Conservation (phyloP, 257 asterid species). For the Thymus quinquecostatus region DNA sequence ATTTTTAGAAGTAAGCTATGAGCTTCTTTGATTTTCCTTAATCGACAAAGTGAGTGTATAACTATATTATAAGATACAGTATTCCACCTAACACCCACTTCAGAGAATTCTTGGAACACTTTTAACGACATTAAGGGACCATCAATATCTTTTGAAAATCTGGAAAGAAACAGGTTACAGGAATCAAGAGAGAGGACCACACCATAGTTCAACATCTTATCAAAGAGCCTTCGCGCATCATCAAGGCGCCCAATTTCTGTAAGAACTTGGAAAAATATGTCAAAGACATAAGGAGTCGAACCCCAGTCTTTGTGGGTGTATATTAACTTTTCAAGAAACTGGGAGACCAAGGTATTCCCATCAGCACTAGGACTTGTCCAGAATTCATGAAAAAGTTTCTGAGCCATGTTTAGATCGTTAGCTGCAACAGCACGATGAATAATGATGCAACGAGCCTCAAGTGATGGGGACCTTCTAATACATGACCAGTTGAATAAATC, state of each 20-base stretch:
- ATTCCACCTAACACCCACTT: slow-evolving; percentile 76
- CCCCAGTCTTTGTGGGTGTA: slow-evolving; percentile 95
- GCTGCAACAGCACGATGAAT: slow-evolving; percentile 74
- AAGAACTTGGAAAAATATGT: slow-evolving; percentile 76
- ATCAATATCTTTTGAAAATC: slow-evolving; percentile 45
- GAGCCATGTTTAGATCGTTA: slow-evolving; percentile 52
- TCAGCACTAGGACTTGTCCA: slow-evolving; percentile 51
- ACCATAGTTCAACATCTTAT: slow-evolving; percentile 76
- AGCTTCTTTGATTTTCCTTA: slow-evolving; percentile 70
- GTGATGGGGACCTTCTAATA: slow-evolving; percentile 68
- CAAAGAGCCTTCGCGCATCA: slow-evolving; percentile 67
- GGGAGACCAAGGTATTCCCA: slow-evolving; percentile 45
- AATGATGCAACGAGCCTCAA: slow-evolving; percentile 81
- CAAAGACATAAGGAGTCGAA: slow-evolving; percentile 74
- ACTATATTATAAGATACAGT: slow-evolving; percentile 72
- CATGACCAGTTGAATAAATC: slow-evolving; percentile 80
- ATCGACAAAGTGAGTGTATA: slow-evolving; percentile 69
- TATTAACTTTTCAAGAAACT: slow-evolving; percentile 69
- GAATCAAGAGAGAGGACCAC: slow-evolving; percentile 74
- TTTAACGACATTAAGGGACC: slow-evolving; percentile 54
- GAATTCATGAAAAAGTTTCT: slow-evolving; percentile 51
- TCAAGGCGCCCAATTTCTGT: slow-evolving; percentile 57
- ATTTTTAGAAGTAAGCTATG: slow-evolving; percentile 71
- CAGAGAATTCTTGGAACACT: slow-evolving; percentile 67
- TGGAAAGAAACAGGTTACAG: slow-evolving; percentile 74